Evolutionary conservation across 1,284 basidiomycete species (phyloP), one percentile per base, ranked within the genome.

Genomic region (Retiboletus flavoniger): DNA sequence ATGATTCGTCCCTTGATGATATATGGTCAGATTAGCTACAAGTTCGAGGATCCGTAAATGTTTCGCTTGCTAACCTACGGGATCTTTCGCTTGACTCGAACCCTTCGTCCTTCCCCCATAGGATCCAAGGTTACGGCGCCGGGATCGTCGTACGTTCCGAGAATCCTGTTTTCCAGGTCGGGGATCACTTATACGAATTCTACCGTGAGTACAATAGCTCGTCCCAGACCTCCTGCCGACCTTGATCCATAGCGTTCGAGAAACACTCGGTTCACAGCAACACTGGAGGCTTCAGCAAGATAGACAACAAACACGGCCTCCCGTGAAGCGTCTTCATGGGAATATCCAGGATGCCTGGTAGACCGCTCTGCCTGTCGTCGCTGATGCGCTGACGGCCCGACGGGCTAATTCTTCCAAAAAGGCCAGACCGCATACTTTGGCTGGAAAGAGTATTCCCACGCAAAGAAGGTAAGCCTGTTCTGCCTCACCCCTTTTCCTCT

Each of bases 321-420:
- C 48, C 57, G 32, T 60, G 57, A 53, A 57, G 51, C 14, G 49
- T 44, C n/a, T 61, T 62, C 13, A 17, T 61, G 2, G 57, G 57
- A 11, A 28, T 43, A 29, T 51, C 40, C 1, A 54, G 51, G 8
- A 26, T 60, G 36, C 43, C 60, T 31, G 53, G 57, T 53, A 48
- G 14, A 41, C 36, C 28, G 6, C 19, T 44, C 19, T 9, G 24
- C 4, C 21, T 10, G 8, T 16, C 16, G 24, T 31, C n/a, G 10
- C 19, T 45, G n/a, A 28, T 19, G 2, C n/a, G 10, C 19, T 45
- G n/a, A 28, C 26, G 2, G 10, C 14, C 3, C 26, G 29, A 35
- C 4, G 10, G 11, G 19, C 9, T 13, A n/a, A 19, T 24, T 24
- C n/a, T 24, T 24, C 24, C 24, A 24, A 24, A 24, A 4, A 54